These are phyloP conservation scores for Leccinum arenicola DNA, from an alignment of 768 basidiomycete species.

Conservation along the genomic window DNA sequence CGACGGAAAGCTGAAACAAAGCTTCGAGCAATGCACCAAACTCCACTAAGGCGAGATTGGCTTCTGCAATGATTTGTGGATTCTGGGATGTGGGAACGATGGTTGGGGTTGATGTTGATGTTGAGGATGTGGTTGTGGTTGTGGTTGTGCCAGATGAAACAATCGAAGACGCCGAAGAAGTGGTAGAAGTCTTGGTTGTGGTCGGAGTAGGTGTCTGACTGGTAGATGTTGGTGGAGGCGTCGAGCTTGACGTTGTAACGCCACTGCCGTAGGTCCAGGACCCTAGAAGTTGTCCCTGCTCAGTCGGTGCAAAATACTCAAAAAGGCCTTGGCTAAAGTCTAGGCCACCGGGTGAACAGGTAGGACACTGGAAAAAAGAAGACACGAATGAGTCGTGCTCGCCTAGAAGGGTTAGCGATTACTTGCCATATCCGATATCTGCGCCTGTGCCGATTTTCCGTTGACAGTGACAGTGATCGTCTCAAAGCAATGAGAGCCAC, in stretches of 20 bases:
- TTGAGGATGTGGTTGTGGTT: conserved; percentile 2
- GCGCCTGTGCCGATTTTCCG: conserved; percentile 38
- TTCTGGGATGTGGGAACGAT: conserved; percentile 19
- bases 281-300: conserved; percentile 36
- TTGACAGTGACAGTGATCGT: conserved; percentile 41
- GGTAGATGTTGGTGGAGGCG: conserved; percentile 16
- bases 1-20: conserved; percentile 5
- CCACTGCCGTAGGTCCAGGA: conserved; percentile 38
- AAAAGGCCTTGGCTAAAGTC: conserved; percentile 51
- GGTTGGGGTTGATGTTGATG: conserved; percentile 3
- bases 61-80: conserved; percentile 22
- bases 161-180: conserved; percentile 9
- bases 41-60: conserved; percentile 26
- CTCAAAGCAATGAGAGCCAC: conserved; percentile 42
- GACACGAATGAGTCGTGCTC: not conserved
- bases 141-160: not conserved
- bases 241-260: conserved; percentile 20
- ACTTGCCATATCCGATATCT: conserved; percentile 44
- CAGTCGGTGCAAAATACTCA: conserved; percentile 34
- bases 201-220: conserved; percentile 21
- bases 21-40: conserved; percentile 20
- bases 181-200: conserved; percentile 12
- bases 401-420: not conserved
- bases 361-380: conserved; percentile 32
- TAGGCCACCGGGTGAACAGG: conserved; percentile 39